Base-by-base conservation (phyloP, 495 filamentous ascomycete species). In the Penicillium manginii region DNA sequence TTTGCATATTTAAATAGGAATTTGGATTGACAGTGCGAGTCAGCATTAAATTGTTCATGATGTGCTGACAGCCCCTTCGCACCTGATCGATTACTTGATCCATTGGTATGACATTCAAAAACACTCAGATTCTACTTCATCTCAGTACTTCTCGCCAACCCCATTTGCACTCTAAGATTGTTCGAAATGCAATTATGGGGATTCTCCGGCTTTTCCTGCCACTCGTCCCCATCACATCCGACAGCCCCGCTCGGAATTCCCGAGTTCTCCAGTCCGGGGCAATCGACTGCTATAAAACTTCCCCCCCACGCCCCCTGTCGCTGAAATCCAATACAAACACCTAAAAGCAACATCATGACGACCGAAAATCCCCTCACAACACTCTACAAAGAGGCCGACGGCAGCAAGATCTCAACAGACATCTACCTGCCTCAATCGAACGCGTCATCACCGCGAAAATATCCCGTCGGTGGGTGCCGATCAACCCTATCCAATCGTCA, bases 321-420 rank as follows among this genome's bases (percentile, higher is more conserved):
- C 26, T 7, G 6, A 29, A 29, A 8, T 29, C 9, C 26, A 29
- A 29, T 29, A 29, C 26, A 8, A 1, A 29, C 9, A 29, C 26
- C 2, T 1, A 7, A 29, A 29, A 8, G 26, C 26, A 7, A 29
- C 6, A 29, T 32, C 19, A 68, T 68, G 61, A 56, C 61, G 17
- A 55, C 63, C 43, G 50, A 61, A 9, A 56, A 59, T 5, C 69
- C 68, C 4, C 46, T 70, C 19, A 70, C 66, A 43, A 58, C 62
- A 6, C 53, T 55, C 51, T 74, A 73, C 55, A 76, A 76, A 49
- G 60, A 69, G 56, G 57, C 60, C 39, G 51, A 64, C 32, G 54
- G 62, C 11, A 70, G 60, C 39, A 62, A 67, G 45, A 74, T 74
- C 42, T 65, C 63, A 1, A 69, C 70, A 9, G 73, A 76, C 43